These are phyloP conservation scores for Tuber aestivum DNA, from an alignment of 495 filamentous ascomycete genomes.

Conservation along the genomic window DNA sequence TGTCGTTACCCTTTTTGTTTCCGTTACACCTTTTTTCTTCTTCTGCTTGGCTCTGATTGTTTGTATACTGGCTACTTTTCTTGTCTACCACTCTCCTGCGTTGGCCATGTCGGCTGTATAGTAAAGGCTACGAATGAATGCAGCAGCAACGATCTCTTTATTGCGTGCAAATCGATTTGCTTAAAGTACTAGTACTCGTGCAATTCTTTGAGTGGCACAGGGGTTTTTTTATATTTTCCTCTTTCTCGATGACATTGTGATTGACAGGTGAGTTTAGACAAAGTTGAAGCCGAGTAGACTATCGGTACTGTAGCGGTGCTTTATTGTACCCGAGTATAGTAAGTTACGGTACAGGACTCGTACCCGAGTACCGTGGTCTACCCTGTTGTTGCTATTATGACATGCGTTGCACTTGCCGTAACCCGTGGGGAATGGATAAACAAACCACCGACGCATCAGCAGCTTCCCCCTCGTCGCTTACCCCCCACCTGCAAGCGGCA, in stretches of 20 bases:
- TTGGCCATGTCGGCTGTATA: neutral
- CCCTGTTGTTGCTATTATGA: too few relatives aligned
- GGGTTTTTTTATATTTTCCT: neutral
- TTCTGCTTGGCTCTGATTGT: neutral
- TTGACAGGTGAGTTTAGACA: neutral
- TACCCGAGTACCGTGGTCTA: too few relatives aligned
- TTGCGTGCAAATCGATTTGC: neutral
- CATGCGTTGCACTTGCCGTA: neutral
- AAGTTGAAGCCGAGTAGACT: neutral
- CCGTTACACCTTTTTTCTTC: neutral
- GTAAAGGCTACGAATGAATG: neutral
- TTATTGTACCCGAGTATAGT: too few relatives aligned
- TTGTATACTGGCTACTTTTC: neutral
- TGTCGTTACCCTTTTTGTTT: neutral
- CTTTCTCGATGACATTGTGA: neutral
- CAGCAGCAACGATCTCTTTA: neutral
- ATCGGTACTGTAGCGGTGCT: neutral
- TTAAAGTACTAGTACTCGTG: neutral
- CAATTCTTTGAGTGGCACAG: neutral
- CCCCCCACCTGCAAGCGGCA: conserved; percentile 1
- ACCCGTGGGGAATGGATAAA: conserved; percentile 19
- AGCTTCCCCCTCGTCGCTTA: conserved; percentile 15
- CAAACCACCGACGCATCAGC: conserved; percentile 9
- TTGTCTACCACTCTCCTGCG: neutral
- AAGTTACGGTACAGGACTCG: too few relatives aligned